phyloP scores from a whole-genome alignment of 257 asterid species.

The Scutellaria minor region DNA sequence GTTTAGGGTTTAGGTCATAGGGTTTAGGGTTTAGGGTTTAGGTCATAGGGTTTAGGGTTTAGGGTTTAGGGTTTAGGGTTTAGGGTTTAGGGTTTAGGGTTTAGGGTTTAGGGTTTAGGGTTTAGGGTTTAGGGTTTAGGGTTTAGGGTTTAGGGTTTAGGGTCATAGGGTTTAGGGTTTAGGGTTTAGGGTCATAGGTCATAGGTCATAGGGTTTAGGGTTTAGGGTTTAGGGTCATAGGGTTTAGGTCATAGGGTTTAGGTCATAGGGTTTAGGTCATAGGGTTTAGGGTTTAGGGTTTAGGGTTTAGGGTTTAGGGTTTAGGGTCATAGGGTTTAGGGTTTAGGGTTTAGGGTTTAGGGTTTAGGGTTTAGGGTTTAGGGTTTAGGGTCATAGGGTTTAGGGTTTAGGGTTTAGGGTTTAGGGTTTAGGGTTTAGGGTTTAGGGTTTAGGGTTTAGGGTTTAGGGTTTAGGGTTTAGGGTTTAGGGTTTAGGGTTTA shows the following conservation, averaged over 20 bases:
- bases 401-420: conserved; percentile 17
- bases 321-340: no score
- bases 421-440: conserved; percentile 15
- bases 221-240: no score
- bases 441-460: conserved; percentile 15
- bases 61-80: no score
- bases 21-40: no score
- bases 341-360: conserved; percentile 25
- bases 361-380: conserved; percentile 15
- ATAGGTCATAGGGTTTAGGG: no score
- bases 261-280: no score
- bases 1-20: no score
- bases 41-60: no score
- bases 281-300: conserved; percentile 8
- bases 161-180: no score
- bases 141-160: conserved; percentile 14
- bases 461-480: not conserved
- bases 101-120: conserved; percentile 20
- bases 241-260: no score
- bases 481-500: conserved; percentile 1
- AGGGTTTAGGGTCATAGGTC: no score
- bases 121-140: conserved; percentile 24
- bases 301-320: conserved; percentile 10
- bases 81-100: conserved; percentile 8
- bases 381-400: not conserved